Evolutionary conservation across 306 rosid genomes (phyloP).

Genomic region (Cajanus cajan): DNA sequence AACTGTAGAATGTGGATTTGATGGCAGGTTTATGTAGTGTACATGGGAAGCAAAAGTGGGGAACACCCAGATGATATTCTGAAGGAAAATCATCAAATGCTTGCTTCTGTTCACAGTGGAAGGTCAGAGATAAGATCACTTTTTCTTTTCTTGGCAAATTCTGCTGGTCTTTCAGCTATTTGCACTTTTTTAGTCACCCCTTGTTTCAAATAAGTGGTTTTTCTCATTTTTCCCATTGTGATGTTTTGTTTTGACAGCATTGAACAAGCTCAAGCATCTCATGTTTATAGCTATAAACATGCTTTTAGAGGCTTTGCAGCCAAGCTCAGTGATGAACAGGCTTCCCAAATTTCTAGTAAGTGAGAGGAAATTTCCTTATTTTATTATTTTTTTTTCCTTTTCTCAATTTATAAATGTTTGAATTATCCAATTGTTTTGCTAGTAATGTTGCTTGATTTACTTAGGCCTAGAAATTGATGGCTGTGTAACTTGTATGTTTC

Average conservation of each 20-base stretch:
- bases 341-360: slow-evolving; percentile 68
- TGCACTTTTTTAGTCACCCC: neutral
- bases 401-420: neutral
- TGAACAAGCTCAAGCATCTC: slow-evolving; percentile 70
- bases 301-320: slow-evolving; percentile 88
- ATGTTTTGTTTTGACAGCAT: slow-evolving; percentile 44
- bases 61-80: slow-evolving; percentile 55
- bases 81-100: slow-evolving; percentile 62
- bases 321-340: slow-evolving; percentile 66
- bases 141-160: neutral
- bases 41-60: slow-evolving; percentile 80
- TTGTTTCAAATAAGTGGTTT: neutral
- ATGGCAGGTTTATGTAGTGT: slow-evolving; percentile 73
- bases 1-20: slow-evolving; percentile 19
- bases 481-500: slow-evolving; percentile 1
- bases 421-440: neutral
- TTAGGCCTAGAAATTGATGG: neutral
- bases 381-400: neutral
- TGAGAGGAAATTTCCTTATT: neutral
- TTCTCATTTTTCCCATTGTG: neutral
- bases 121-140: slow-evolving; percentile 39
- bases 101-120: slow-evolving; percentile 70
- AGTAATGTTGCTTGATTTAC: too few species aligned
- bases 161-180: neutral
- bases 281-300: slow-evolving; percentile 69